These are phyloP conservation scores for Endogone sp. DNA, from an alignment of 192 early-diverging fungal genomes.

Conservation along the genomic window DNA sequence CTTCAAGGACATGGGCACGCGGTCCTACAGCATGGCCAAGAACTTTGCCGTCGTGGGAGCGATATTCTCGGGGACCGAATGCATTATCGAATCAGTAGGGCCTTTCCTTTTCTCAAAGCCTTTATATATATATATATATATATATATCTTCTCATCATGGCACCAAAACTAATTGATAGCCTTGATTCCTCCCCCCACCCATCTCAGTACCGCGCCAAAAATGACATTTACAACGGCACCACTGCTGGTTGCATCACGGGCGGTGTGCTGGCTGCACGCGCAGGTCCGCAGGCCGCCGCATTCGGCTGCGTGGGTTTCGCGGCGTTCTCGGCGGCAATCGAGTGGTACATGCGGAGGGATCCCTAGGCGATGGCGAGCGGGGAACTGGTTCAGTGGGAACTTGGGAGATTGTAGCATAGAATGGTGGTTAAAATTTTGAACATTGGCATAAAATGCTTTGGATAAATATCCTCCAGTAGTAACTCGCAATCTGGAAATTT, in stretches of 20 bases:
- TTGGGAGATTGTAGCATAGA: no score
- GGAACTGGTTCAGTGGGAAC: no score
- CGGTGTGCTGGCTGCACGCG: slow-evolving; percentile 70
- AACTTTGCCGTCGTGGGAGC: slow-evolving; percentile 92
- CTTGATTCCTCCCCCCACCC: neutral
- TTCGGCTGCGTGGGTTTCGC: slow-evolving; percentile 91
- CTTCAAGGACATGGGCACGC: slow-evolving; percentile 83
- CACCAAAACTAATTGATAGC: neutral
- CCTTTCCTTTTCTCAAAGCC: neutral
- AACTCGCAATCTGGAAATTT: no score
- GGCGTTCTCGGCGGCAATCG: slow-evolving; percentile 91
- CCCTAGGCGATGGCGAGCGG: no score
- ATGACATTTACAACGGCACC: slow-evolving; percentile 90
- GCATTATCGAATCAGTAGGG: slow-evolving; percentile 86
- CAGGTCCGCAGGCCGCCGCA: slow-evolving; percentile 71
- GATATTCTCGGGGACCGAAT: slow-evolving; percentile 91
- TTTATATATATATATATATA: no score
- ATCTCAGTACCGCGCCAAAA: slow-evolving; percentile 83
- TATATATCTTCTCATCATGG: no score
- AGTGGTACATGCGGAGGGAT: slow-evolving; percentile 76
- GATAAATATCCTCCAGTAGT: no score
- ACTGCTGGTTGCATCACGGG: slow-evolving; percentile 92
- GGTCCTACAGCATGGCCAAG: slow-evolving; percentile 81
- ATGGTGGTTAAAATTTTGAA: no score
- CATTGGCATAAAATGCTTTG: no score